phyloP scores from a whole-genome alignment of 148 eudicot species.

The Diospyros kaki region DNA sequence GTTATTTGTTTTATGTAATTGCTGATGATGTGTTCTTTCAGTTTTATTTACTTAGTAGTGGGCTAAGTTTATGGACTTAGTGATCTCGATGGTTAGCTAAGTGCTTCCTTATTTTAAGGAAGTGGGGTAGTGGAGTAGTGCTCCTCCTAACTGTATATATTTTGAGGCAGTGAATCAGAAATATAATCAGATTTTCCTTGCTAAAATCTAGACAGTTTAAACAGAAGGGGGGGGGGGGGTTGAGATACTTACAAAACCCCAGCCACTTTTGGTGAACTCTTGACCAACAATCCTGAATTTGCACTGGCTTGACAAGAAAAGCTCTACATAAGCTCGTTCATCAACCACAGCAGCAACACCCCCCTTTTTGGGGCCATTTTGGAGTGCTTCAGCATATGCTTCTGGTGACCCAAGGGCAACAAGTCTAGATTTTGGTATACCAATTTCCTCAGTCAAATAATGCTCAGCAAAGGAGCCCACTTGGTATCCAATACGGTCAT shows the following conservation, averaged over 20 bases:
- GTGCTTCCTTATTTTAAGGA: too few species aligned
- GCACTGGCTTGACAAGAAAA: slow-evolving; percentile 81
- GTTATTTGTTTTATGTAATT: too few species aligned
- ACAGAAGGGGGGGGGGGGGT: not conserved
- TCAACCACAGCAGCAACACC: slow-evolving; percentile 84
- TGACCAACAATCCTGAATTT: slow-evolving; percentile 71
- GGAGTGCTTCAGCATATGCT: slow-evolving; percentile 65
- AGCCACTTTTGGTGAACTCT: slow-evolving; percentile 90
- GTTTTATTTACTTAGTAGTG: too few species aligned
- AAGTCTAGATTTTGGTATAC: slow-evolving; percentile 64
- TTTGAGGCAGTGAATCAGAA: too few species aligned
- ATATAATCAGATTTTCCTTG: too few species aligned
- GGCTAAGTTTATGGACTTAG: too few species aligned
- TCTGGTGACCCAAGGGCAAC: slow-evolving; percentile 65
- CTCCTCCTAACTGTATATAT: too few species aligned
- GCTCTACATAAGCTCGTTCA: slow-evolving; percentile 76
- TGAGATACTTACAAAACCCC: slow-evolving; percentile 84
- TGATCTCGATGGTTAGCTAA: too few species aligned
- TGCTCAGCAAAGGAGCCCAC: slow-evolving; percentile 77
- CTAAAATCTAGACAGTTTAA: too few species aligned
- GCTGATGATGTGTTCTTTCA: too few species aligned
- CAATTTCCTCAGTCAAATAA: slow-evolving; percentile 48
- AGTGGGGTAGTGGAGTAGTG: too few species aligned
- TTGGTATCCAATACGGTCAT: slow-evolving; percentile 74
- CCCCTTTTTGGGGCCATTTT: slow-evolving; percentile 41